A percentile compares a stretch with the other conserved stretches of the same genome.
Conservation (phyloP, 202 grass and related monocot species). For the Zizania palustris region DNA sequence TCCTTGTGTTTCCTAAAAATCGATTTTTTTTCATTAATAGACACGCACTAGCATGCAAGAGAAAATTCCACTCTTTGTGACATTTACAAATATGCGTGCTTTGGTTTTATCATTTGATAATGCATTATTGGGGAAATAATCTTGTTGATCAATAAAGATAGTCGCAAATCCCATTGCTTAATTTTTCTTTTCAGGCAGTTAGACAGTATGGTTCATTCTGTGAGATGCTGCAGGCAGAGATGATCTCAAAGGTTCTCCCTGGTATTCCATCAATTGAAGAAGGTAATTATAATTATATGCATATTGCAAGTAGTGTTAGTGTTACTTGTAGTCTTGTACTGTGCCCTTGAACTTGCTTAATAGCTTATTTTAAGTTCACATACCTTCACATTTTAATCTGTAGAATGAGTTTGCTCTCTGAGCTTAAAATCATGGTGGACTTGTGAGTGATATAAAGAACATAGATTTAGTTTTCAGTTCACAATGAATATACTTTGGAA, state of each 20-base stretch:
- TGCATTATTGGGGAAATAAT: slow-evolving; percentile 18
- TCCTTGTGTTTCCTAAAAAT: background rate
- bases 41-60: background rate
- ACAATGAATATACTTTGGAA: background rate
- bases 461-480: background rate
- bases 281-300: slow-evolving; percentile 49
- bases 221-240: slow-evolving; percentile 82
- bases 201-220: slow-evolving; percentile 63
- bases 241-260: slow-evolving; percentile 76
- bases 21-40: slow-evolving; percentile 6
- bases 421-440: background rate
- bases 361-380: slow-evolving; percentile 19
- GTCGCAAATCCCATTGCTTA: slow-evolving; percentile 23
- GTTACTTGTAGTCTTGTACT: slow-evolving; percentile 23
- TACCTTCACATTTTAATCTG: background rate
- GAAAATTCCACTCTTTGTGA: background rate
- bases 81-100: background rate
- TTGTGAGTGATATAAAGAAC: background rate
- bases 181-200: slow-evolving; percentile 57
- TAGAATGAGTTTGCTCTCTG: slow-evolving; percentile 14
- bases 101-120: slow-evolving; percentile 11
- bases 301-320: slow-evolving; percentile 7
- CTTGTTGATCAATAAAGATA: background rate
- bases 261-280: slow-evolving; percentile 70
- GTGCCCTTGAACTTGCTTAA: slow-evolving; percentile 22